phyloP scores from a whole-genome alignment of 2,329 filamentous ascomycete species.

The Metarhizium robertsii region DNA sequence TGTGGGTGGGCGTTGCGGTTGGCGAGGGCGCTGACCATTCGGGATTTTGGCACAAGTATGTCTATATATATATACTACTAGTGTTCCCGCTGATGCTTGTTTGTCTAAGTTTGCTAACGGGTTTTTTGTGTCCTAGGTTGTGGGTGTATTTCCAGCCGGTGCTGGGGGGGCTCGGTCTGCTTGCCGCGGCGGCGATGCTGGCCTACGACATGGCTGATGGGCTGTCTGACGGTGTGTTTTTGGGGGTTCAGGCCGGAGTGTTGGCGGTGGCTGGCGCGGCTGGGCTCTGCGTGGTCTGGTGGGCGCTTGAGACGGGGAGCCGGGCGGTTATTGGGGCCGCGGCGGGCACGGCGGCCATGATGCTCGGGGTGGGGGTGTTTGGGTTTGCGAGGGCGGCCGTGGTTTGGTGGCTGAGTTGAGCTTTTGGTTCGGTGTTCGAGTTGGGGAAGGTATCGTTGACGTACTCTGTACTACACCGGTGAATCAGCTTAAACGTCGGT shows the following conservation, averaged over 20 bases:
- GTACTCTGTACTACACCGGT: too few relatives aligned
- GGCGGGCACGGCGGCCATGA: slow-evolving; percentile 16
- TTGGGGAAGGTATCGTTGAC: background rate
- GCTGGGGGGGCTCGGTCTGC: slow-evolving; percentile 11
- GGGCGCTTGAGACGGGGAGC: slow-evolving; percentile 9
- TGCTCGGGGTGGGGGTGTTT: slow-evolving; percentile 18
- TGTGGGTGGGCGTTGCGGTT: slow-evolving; percentile 17
- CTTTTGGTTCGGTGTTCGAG: background rate
- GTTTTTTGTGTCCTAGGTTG: slow-evolving; percentile 12
- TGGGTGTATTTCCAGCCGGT: slow-evolving; percentile 15
- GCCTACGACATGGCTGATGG: slow-evolving; percentile 15
- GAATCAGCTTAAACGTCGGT: too few relatives aligned
- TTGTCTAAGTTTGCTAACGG: background rate
- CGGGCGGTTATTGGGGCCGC: slow-evolving; percentile 14
- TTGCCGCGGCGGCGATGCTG: slow-evolving; percentile 15
- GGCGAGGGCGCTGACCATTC: slow-evolving; percentile 14
- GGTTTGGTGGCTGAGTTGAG: slow-evolving; percentile 14
- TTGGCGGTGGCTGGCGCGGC: slow-evolving; percentile 11
- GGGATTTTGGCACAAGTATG: slow-evolving; percentile 17
- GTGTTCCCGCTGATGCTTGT: too few relatives aligned
- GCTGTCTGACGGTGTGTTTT: slow-evolving; percentile 16
- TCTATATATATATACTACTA: background rate
- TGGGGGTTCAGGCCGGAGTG: slow-evolving; percentile 19
- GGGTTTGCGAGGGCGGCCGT: slow-evolving; percentile 19
- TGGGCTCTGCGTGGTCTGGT: slow-evolving; percentile 14